Base-by-base conservation (phyloP, 78 protist species). In the Dictyostelium capitatum region DNA sequence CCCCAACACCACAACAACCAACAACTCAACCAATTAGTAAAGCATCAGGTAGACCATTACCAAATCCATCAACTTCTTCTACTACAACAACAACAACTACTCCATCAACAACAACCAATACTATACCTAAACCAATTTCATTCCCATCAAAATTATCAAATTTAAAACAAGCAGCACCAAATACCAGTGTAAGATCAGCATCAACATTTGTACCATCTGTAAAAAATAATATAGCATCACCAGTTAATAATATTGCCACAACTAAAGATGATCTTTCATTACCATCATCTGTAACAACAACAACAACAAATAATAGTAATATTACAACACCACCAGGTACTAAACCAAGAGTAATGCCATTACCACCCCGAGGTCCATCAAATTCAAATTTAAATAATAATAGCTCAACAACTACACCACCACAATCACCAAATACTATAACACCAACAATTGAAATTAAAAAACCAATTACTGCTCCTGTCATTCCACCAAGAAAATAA, bases 181-280 rank as follows among this genome's bases (percentile, higher is more conserved):
- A 75, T 75, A 54, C 25, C 56, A 25, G 46, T 20, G 17, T 17
- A 23, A 79, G 72, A 79, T 79, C 83, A 7, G 54, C n/a, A 6
- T 79, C 83, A 51, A 54, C 83, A 17, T 79, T 56, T 79, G 43
- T 32, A 37, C 83, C 83, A 37, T 79, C 75, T 67, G 75, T 67
- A 32, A 67, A 67, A 67, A 67, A 67, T 67, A 67, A 67, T 14
- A 8, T 12, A n/a, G n/a, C n/a, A 51, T 12, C 10, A 51, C 4
- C 10, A 14, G 11, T 1, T 5, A 28, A 51, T 25, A 62, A 62
- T 62, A 56, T 6, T 56, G 28, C 10, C 3, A 25, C 28, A 62
- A 23, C 83, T 6, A 79, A 54, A 51, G 70, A 54, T 79, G 70
- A 79, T 48, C 46, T 43, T 41, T 32, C 79, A 25, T 41, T 75